Percentiles rank a stretch among this genome's conserved stretches.
These are phyloP conservation scores for Spencermartinsiella ligniputridi DNA, from an alignment of 1,139 yeast species.

Conservation along the genomic window DNA sequence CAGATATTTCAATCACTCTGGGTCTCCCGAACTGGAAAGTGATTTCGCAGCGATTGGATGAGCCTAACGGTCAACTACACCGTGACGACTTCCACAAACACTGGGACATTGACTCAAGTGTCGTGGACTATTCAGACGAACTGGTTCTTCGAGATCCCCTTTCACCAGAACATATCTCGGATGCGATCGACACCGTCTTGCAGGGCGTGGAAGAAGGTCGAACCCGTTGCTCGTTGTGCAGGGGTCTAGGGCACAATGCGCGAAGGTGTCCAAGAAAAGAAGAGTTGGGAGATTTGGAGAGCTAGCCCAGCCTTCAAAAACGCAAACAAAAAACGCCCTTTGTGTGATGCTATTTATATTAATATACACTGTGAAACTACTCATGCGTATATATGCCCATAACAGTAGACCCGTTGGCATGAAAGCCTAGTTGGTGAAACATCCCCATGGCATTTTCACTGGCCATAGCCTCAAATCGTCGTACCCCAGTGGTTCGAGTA, in stretches of 20 bases:
- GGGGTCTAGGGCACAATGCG: not conserved
- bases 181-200: slow-evolving; percentile 1
- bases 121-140: not conserved
- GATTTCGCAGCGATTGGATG: not conserved
- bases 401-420: not conserved
- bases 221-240: not conserved
- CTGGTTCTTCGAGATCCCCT: not conserved
- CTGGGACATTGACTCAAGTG: slow-evolving; percentile 1
- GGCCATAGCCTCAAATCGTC: not conserved
- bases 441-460: not conserved
- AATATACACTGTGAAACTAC: too few species aligned
- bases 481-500: not conserved
- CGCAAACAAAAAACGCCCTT: too few species aligned
- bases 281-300: not conserved
- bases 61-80: not conserved
- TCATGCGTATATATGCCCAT: not conserved
- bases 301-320: too few species aligned
- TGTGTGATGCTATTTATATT: too few species aligned
- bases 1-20: not conserved
- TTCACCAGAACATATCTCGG: slow-evolving; percentile 10
- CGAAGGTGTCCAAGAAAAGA: not conserved
- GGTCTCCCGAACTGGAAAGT: not conserved
- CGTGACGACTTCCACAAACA: not conserved
- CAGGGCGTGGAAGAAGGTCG: not conserved
- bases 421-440: not conserved